Evolutionary conservation across 2,329 filamentous ascomycete species (phyloP).

Genomic region (Rugonectria rugulosa): DNA sequence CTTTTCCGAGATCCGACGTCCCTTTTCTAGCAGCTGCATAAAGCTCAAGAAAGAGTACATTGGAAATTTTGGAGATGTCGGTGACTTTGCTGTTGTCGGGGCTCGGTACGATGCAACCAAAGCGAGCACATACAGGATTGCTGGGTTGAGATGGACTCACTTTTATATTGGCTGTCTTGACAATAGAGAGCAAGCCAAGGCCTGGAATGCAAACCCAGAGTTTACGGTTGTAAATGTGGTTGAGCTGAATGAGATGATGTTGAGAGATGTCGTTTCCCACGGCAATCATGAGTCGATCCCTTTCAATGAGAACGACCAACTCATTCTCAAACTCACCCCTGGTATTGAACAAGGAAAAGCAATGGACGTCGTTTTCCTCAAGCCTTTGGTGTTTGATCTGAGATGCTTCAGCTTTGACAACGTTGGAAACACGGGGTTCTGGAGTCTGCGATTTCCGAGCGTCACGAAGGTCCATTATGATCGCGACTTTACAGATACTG

Average conservation of each 20-base stretch:
- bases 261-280: slow-evolving; percentile 58
- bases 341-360: slow-evolving; percentile 51
- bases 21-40: slow-evolving; percentile 65
- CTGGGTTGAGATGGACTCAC: slow-evolving; percentile 74
- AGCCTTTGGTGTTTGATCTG: slow-evolving; percentile 80
- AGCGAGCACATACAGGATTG: slow-evolving; percentile 62
- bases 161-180: slow-evolving; percentile 81
- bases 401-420: slow-evolving; percentile 83
- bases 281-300: slow-evolving; percentile 54
- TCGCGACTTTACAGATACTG: slow-evolving; percentile 71
- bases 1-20: slow-evolving; percentile 46
- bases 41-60: slow-evolving; percentile 92
- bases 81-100: slow-evolving; percentile 82
- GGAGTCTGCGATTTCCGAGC: slow-evolving; percentile 77
- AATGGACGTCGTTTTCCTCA: slow-evolving; percentile 66
- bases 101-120: slow-evolving; percentile 73
- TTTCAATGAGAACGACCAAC: slow-evolving; percentile 47
- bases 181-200: slow-evolving; percentile 68
- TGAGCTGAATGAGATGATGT: slow-evolving; percentile 59
- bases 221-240: slow-evolving; percentile 75
- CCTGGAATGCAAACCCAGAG: slow-evolving; percentile 59
- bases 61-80: slow-evolving; percentile 77
- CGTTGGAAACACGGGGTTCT: slow-evolving; percentile 72
- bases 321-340: slow-evolving; percentile 56
- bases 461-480: slow-evolving; percentile 82